Evolutionary conservation across 1,284 basidiomycete species (phyloP).

Genomic region (Microbotryum lychnidis-dioicae): DNA sequence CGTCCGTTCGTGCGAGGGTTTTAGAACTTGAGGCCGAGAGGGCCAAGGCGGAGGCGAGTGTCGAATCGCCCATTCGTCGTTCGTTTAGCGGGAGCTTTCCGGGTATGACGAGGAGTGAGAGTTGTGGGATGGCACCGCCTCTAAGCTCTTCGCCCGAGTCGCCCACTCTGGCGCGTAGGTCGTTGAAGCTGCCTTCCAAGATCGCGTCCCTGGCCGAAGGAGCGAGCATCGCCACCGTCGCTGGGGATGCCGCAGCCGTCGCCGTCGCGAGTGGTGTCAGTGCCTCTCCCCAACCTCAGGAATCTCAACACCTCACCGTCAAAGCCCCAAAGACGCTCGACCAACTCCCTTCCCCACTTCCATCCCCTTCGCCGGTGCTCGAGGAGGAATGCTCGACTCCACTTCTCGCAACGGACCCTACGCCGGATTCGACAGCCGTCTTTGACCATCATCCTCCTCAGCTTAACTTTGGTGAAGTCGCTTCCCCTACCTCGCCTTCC

Average conservation of each 20-base stretch:
- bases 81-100: not conserved
- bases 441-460: not conserved
- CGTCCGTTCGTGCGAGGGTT: slow-evolving; percentile 22
- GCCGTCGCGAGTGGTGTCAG: not conserved
- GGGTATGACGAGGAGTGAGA: too few species aligned
- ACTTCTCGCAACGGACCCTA: slow-evolving; percentile 1
- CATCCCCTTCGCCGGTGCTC: not conserved
- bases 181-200: not conserved
- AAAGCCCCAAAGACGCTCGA: slow-evolving; percentile 6
- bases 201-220: not conserved
- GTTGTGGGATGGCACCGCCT: too few species aligned
- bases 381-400: not conserved
- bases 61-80: not conserved
- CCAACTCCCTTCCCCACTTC: slow-evolving; percentile 3
- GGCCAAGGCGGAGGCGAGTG: not conserved
- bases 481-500: too few species aligned
- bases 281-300: not conserved
- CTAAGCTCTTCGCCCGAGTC: too few species aligned
- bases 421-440: slow-evolving; percentile 1
- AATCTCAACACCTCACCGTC: slow-evolving; percentile 13
- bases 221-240: not conserved
- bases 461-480: not conserved
- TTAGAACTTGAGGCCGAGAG: slow-evolving; percentile 21
- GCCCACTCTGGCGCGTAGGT: not conserved
- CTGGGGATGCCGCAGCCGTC: not conserved